Conservation (phyloP, 1,139 yeast genomes). For the Pichia sp. region DNA sequence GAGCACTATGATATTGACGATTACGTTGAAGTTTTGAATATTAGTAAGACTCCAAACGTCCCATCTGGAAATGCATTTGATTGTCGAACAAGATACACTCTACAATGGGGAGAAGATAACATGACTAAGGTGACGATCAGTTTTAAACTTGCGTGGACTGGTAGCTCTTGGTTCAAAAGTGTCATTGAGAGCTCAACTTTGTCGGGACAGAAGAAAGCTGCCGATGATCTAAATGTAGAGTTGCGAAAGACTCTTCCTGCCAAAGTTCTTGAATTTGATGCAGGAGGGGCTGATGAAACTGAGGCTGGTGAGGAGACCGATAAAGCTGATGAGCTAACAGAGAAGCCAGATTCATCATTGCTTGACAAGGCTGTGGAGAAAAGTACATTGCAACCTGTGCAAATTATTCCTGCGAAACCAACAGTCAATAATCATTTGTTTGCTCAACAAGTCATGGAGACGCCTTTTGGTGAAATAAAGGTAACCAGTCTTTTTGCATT, state of each 20-base stretch:
- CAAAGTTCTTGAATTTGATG: slow-evolving; percentile 5
- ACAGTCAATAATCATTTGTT: background rate
- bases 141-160: slow-evolving; percentile 46
- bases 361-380: too few relatives aligned
- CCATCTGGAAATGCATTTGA: slow-evolving; percentile 52
- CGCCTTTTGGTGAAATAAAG: background rate
- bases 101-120: slow-evolving; percentile 41
- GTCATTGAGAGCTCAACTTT: slow-evolving; percentile 46
- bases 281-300: too few relatives aligned
- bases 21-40: slow-evolving; percentile 23
- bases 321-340: too few relatives aligned
- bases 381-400: too few relatives aligned
- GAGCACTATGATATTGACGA: slow-evolving; percentile 31
- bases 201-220: slow-evolving; percentile 39
- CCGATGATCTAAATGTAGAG: slow-evolving; percentile 15
- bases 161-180: slow-evolving; percentile 49
- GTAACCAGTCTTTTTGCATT: background rate
- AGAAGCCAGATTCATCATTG: too few relatives aligned
- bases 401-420: too few relatives aligned
- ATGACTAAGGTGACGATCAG: slow-evolving; percentile 37
- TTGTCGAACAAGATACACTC: slow-evolving; percentile 41
- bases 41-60: slow-evolving; percentile 48
- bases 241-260: slow-evolving; percentile 6
- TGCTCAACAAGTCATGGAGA: background rate
- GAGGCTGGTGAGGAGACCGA: too few relatives aligned